These are phyloP conservation scores for Clausena lansium DNA, from an alignment of 345 rosid species.

Conservation along the genomic window DNA sequence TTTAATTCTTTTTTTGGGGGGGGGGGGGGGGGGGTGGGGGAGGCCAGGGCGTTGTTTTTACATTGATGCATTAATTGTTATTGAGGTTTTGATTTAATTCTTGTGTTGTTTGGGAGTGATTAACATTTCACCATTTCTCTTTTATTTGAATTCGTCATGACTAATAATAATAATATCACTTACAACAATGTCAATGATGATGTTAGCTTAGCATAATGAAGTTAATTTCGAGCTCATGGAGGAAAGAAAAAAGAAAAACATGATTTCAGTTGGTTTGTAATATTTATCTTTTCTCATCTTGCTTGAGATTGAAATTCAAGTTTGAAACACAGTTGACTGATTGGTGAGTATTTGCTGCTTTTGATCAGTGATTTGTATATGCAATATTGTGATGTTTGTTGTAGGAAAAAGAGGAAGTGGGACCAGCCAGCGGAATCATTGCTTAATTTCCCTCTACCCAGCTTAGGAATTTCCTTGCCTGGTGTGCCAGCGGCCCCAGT, in stretches of 20 bases:
- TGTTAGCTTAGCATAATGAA: too few relatives aligned
- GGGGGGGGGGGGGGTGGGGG: too few relatives aligned
- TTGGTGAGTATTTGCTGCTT: neutral
- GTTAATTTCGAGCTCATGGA: too few relatives aligned
- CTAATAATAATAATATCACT: neutral
- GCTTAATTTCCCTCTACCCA: constrained; percentile 38
- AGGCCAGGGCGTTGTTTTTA: neutral
- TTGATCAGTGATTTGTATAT: neutral
- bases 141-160: neutral
- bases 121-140: neutral
- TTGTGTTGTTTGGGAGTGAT: neutral
- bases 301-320: neutral
- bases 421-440: constrained; percentile 85
- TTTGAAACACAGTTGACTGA: neutral
- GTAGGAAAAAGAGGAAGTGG: constrained; percentile 90
- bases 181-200: too few relatives aligned
- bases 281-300: too few relatives aligned
- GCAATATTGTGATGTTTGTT: constrained; percentile 4
- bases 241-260: too few relatives aligned
- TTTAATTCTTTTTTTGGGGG: too few relatives aligned
- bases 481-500: constrained; percentile 17
- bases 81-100: neutral
- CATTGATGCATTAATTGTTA: neutral
- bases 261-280: too few relatives aligned
- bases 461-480: constrained; percentile 32